Percentiles rank a stretch among this genome's conserved stretches.
phyloP scores from a whole-genome alignment of 495 filamentous ascomycete genomes.

The Penicillium dipodomyicola region DNA sequence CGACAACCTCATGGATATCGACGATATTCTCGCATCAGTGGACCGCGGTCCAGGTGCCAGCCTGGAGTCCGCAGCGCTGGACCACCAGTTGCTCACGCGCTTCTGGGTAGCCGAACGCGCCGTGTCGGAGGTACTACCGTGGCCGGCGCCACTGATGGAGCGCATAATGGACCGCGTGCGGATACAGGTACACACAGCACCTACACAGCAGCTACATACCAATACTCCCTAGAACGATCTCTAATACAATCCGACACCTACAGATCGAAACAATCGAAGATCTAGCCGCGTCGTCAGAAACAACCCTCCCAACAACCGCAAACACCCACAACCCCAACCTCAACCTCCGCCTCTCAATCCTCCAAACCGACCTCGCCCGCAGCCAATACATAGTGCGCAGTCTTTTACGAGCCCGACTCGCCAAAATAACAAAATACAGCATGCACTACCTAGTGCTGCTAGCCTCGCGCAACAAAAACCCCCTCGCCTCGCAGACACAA shows the following conservation, averaged over 20 bases:
- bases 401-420: slow-evolving; percentile 78
- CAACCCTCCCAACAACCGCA: slow-evolving; percentile 37
- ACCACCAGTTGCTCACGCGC: slow-evolving; percentile 85
- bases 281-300: slow-evolving; percentile 55
- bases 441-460: slow-evolving; percentile 44
- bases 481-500: slow-evolving; percentile 45
- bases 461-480: slow-evolving; percentile 59
- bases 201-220: neutral
- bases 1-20: slow-evolving; percentile 68
- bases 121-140: slow-evolving; percentile 77
- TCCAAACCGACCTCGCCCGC: slow-evolving; percentile 93
- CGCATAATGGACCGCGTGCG: slow-evolving; percentile 74
- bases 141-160: slow-evolving; percentile 65
- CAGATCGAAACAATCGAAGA: slow-evolving; percentile 73
- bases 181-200: slow-evolving; percentile 50
- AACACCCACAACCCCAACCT: slow-evolving; percentile 76
- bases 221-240: neutral
- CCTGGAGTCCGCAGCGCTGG: slow-evolving; percentile 58
- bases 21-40: slow-evolving; percentile 82
- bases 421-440: slow-evolving; percentile 59
- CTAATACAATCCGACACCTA: neutral
- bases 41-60: slow-evolving; percentile 58
- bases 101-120: slow-evolving; percentile 90
- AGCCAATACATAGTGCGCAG: slow-evolving; percentile 87
- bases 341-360: slow-evolving; percentile 88